Evolutionary conservation across 75 land plant species (phyloP).

Genomic region (Cunninghamia lanceolata): DNA sequence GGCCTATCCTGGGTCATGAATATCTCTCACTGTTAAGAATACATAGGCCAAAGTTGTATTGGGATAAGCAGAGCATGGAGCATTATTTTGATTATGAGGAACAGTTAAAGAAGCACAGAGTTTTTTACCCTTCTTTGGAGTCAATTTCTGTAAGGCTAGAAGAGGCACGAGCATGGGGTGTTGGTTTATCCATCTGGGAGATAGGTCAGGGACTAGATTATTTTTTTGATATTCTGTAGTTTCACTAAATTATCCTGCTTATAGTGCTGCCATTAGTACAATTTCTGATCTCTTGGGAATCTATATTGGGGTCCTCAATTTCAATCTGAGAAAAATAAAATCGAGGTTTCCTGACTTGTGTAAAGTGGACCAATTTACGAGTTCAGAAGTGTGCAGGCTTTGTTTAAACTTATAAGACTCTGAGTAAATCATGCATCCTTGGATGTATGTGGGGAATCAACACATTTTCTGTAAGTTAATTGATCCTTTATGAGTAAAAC

Average conservation of each 20-base stretch:
- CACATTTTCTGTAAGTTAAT: not conserved
- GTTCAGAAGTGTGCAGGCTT: not conserved
- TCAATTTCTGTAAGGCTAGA: conserved; percentile 62
- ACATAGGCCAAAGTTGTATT: conserved; percentile 60
- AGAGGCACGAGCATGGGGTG: conserved; percentile 65
- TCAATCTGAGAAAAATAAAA: not conserved
- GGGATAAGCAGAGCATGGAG: conserved; percentile 67
- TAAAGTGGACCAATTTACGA: not conserved
- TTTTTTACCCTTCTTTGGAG: conserved; percentile 76
- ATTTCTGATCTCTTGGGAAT: not conserved
- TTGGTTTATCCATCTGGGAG: conserved; percentile 93
- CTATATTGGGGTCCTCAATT: not conserved
- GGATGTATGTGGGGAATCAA: not conserved
- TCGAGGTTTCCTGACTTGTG: not conserved
- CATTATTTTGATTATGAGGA: conserved; percentile 69
- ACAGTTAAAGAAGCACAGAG: conserved; percentile 49
- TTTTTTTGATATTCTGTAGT: conserved; percentile 74
- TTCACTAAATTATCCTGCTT: not conserved
- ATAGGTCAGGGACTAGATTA: conserved; percentile 96
- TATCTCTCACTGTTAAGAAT: conserved; percentile 60
- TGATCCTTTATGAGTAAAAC: not conserved
- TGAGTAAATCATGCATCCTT: not conserved
- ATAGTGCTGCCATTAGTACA: not conserved
- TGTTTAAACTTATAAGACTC: not conserved
- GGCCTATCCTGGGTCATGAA: conserved; percentile 70